Conservation (phyloP, 768 basidiomycete species). For the Porphyrellus cyaneotinctus region DNA sequence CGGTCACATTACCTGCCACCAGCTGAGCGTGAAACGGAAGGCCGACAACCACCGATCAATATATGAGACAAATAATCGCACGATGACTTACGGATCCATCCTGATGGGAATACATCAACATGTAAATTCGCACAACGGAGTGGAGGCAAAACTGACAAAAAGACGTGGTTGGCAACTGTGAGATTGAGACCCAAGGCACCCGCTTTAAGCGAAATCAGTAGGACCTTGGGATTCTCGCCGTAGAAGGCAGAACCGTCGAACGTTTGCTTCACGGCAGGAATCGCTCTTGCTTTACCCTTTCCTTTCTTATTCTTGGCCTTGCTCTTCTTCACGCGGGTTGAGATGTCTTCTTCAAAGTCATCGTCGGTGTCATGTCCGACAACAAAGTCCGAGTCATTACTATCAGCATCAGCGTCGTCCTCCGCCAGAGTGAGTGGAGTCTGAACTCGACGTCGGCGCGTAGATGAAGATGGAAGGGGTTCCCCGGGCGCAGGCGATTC, state of each 20-base stretch:
- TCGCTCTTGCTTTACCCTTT: slow-evolving; percentile 33
- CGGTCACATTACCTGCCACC: slow-evolving; percentile 59
- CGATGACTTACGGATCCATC: slow-evolving; percentile 72
- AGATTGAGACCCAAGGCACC: slow-evolving; percentile 86
- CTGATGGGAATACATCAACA: slow-evolving; percentile 33
- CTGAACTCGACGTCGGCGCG: slow-evolving; percentile 4
- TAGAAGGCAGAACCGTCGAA: slow-evolving; percentile 21
- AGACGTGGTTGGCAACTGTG: slow-evolving; percentile 86
- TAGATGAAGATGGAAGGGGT: slow-evolving; percentile 7
- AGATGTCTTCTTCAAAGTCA: slow-evolving; percentile 30
- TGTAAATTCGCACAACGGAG: background rate
- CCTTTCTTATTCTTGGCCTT: slow-evolving; percentile 36
- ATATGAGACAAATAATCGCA: background rate
- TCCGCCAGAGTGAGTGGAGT: slow-evolving; percentile 3
- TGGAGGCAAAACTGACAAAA: slow-evolving; percentile 49
- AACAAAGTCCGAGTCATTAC: slow-evolving; percentile 36
- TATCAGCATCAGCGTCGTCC: slow-evolving; percentile 17
- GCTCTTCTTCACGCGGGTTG: slow-evolving; percentile 28
- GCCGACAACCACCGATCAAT: slow-evolving; percentile 12
- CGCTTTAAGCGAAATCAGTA: slow-evolving; percentile 85
- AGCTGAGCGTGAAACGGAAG: slow-evolving; percentile 37
- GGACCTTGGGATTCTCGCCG: slow-evolving; percentile 62
- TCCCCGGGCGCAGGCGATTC: slow-evolving; percentile 17
- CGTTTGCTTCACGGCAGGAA: slow-evolving; percentile 8
- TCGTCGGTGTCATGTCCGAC: slow-evolving; percentile 27